phyloP scores from a whole-genome alignment of 2,329 filamentous ascomycete genomes.

The Venturia nashicola region DNA sequence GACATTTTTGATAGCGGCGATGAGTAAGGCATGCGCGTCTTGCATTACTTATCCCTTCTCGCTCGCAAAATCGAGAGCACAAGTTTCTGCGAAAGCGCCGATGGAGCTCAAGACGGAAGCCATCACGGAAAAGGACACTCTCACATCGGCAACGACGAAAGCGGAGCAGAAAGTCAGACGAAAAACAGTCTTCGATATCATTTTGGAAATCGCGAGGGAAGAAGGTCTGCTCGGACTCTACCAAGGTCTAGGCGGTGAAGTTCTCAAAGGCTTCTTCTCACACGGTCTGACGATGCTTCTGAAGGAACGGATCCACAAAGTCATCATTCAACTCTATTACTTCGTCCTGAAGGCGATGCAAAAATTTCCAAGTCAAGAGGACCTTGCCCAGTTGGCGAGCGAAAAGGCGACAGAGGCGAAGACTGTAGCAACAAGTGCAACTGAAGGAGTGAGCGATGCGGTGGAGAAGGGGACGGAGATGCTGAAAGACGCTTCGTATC shows the following conservation, averaged over 20 bases:
- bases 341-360: constrained; percentile 39
- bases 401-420: constrained; percentile 10
- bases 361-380: constrained; percentile 27
- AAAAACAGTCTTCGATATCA: constrained; percentile 50
- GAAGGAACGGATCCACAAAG: constrained; percentile 63
- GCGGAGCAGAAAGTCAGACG: constrained; percentile 17
- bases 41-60: constrained; percentile 75
- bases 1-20: constrained; percentile 57
- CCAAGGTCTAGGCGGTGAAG: constrained; percentile 61
- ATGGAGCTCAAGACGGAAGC: constrained; percentile 13
- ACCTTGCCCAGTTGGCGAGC: constrained; percentile 22
- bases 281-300: constrained; percentile 81
- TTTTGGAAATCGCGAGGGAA: constrained; percentile 42
- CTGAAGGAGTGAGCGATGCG: constrained; percentile 1
- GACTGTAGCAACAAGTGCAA: constrained; percentile 4
- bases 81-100: constrained; percentile 39
- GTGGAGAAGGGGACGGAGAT: constrained; percentile 8
- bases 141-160: constrained; percentile 9
- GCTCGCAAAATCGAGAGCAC: constrained; percentile 68
- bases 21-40: constrained; percentile 68
- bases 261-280: constrained; percentile 72
- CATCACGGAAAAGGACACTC: constrained; percentile 3
- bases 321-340: constrained; percentile 63
- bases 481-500: neutral
- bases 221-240: constrained; percentile 64